Evolutionary conservation across 2,329 filamentous ascomycete species (phyloP), one percentile per base, ranked within the genome.

Genomic region (Cladophialophora immunda): DNA sequence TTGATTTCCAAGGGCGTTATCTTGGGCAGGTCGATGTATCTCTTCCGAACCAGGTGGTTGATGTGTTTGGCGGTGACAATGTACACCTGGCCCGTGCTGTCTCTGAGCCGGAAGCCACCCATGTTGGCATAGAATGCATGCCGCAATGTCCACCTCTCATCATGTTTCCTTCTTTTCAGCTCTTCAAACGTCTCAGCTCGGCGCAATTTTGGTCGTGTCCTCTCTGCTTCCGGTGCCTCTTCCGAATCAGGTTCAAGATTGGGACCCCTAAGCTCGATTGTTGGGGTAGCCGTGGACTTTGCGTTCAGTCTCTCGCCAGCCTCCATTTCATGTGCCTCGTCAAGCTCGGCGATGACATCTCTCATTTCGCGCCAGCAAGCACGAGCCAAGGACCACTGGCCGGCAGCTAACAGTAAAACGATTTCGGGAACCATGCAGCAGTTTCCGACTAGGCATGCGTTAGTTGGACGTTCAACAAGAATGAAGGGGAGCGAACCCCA

Each of bases 281-380:
- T 32, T 3, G 62, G 54, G 11, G 22, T 29, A 17, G 41, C 22
- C 9, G 13, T n/a, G 11, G 41, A n/a, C 25, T 64, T 64, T n/a
- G 41, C 2, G 25, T 36, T 29, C 13, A 57, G 32, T 7, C 15
- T 60, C 22, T 50, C 9, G 19, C 54, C 62, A 11, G 38, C 47
- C 22, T 64, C 62, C 30, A 64, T n/a, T 22, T 50, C 34, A 36
- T 52, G 19, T 38, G 19, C 27, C 29, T 57, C 38, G 62, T 64
- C 62, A 9, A 50, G 62, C 36, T 64, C 62, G 32, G 36, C 41
- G 29, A 58, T 30, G 34, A 64, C 58, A 3, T 64, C 54, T 64
- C 62, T 64, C 62, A 64, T 64, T 22, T 64, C 62, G 6, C 62
- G 62, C 62, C 62, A 64, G 38, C 62, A 64, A 52, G 22, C 36